Evolutionary conservation across 1,284 basidiomycete species (phyloP).

Genomic region (Cryptococcus amylolentus): DNA sequence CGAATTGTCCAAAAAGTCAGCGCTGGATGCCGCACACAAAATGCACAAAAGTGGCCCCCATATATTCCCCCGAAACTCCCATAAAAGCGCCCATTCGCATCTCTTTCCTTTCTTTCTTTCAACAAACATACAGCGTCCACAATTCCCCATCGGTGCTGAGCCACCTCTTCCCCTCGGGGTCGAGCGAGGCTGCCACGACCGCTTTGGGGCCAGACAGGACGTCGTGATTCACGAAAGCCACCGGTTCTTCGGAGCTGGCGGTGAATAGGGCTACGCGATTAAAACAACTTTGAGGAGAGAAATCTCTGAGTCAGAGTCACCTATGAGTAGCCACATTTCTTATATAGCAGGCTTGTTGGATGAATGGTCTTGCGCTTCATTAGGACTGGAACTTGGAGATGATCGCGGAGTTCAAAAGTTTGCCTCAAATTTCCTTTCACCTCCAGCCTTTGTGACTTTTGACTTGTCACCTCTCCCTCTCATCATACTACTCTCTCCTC

Average conservation of each 20-base stretch:
- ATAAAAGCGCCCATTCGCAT: background rate
- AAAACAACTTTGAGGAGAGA: conserved; percentile 43
- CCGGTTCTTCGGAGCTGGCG: background rate
- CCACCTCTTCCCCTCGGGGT: conserved; percentile 15
- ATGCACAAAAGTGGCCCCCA: conserved; percentile 1
- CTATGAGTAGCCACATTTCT: conserved; percentile 38
- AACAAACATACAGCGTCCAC: conserved; percentile 16
- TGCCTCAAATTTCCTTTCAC: no score
- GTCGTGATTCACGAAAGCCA: conserved; percentile 19
- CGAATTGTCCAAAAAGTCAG: background rate
- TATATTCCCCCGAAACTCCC: conserved; percentile 4
- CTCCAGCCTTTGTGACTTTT: no score
- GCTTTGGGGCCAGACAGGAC: conserved; percentile 38
- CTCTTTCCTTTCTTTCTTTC: conserved; percentile 1
- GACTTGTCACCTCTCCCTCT: no score
- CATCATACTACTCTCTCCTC: no score
- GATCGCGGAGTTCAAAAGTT: no score
- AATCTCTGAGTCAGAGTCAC: conserved; percentile 41
- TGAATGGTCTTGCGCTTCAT: no score
- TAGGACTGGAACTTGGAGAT: no score
- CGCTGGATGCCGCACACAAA: conserved; percentile 1
- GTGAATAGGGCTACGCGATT: conserved; percentile 24
- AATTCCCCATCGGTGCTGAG: conserved; percentile 33
- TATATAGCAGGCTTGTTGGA: background rate
- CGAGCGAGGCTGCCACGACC: conserved; percentile 19